Evolutionary conservation across 768 basidiomycete species (phyloP), one percentile per base, ranked within the genome.

Genomic region (Antrodiella citrinella): DNA sequence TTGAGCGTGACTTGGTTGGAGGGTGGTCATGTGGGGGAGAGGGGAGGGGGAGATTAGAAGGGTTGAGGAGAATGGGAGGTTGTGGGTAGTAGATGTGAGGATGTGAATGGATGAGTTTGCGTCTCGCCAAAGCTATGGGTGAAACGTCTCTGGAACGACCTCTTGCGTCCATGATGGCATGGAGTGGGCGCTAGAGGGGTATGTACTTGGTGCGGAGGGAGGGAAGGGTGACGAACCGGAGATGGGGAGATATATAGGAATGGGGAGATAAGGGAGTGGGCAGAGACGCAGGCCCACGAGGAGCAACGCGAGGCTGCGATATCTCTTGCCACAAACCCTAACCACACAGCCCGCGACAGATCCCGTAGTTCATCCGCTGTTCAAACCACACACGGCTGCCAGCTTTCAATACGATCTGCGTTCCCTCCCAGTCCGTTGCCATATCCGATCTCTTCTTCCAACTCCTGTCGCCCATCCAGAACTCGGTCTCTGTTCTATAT

Each of bases 131-230:
- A 9, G 59, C 58, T 41, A 59, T 50, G 48, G 62, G 62, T 12
- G 64, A 60, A 24, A 65, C 51, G 38, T 60, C 56, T 44, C 55
- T 47, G 7, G 59, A 59, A 51, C 62, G 60, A 50, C 64, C 64
- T 47, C 64, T 57, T 43, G 50, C 44, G 51, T 53, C 51, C 63
- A 64, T 64, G 5, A 10, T 43, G 51, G 54, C 51, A 50, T 52
- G 42, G 49, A 41, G n/a, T 47, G 51, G 24, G 46, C 35, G 40
- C 26, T 25, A 22, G 18, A 35, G 45, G 15, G 42, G 30, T 13
- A 19, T n/a, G 39, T 20, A 13, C 43, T 42, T 43, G 40, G 20
- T 24, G 26, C 18, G 5, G 48, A 19, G 51, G 47, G 30, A 7
- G 7, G 30, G 30, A 35, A 35, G 30, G 15, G 30, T 15, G 30